Base-by-base conservation (phyloP, 1,284 basidiomycete genomes). In the Pisolithus thermaeus region DNA sequence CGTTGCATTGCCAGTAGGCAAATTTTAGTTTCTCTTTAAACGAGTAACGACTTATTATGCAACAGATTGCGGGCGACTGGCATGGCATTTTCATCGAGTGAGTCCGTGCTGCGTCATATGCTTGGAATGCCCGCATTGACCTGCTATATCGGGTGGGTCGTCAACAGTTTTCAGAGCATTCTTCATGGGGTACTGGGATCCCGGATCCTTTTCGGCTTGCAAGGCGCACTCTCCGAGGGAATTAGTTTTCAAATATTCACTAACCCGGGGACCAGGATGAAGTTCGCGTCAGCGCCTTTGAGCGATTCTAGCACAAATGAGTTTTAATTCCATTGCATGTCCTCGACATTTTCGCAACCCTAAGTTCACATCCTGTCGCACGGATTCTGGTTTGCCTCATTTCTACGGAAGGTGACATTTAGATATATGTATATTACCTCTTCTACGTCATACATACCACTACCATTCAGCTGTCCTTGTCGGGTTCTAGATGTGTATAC, bases 111-210 rank as follows among this genome's bases (percentile, higher is more conserved):
- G 20, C 9, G 22, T 12, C 30, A 12, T 32, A 6, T 28, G 2
- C 22, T 49, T 4, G 42, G 25, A 27, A 6, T n/a, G 9, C 39
- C 16, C 12, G 11, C 16, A 25, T 22, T 42, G 22, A 23, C 7
- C 16, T 20, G 7, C 22, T 11, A 8, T 3, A 14, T 16, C 11
- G 23, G 12, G 4, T 14, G 25, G 14, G 30, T 25, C 12, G 8
- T 7, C 23, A 14, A 30, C 11, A 47, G 53, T 11, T 51, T 54
- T 27, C 49, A 54, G 46, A 41, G 39, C 7, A 37, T 54, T n/a
- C 16, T 54, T 5, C 53, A 54, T 12, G 28, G 53, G 23, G 49
- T 51, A 1, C 18, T 54, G 40, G 53, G 41, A 14, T 52, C 51
- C 1, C 30, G 51, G 28, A 48, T 52, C 16, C 39, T 52, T 8